Evolutionary conservation across 2,329 filamentous ascomycete genomes (phyloP).

Genomic region (Seiridium unicorne): DNA sequence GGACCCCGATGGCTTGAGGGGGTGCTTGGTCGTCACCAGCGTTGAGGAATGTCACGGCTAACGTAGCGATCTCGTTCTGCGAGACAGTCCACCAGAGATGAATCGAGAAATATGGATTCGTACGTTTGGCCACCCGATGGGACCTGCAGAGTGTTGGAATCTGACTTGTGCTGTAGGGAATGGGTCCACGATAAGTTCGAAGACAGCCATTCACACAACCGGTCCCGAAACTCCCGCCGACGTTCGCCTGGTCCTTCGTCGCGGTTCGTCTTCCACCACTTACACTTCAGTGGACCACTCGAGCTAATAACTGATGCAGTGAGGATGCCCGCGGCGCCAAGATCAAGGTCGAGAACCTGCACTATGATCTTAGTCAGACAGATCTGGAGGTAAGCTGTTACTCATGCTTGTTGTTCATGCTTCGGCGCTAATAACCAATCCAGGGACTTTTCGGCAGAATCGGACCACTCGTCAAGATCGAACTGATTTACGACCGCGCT

Average conservation of each 20-base stretch:
- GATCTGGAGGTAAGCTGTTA: constrained; percentile 67
- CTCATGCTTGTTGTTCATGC: not conserved
- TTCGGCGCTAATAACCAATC: constrained; percentile 20
- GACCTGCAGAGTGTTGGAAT: constrained; percentile 14
- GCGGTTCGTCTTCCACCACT: not conserved
- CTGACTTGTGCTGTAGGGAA: constrained; percentile 49
- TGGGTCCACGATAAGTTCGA: constrained; percentile 94
- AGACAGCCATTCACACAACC: constrained; percentile 49
- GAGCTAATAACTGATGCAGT: not conserved
- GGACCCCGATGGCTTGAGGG: constrained; percentile 6
- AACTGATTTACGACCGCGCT: constrained; percentile 80
- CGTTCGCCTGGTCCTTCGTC: constrained; percentile 35
- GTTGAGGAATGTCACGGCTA: constrained; percentile 32
- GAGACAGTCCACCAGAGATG: constrained; percentile 53
- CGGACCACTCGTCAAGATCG: constrained; percentile 66
- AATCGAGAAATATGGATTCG: constrained; percentile 68
- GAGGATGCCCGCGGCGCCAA: constrained; percentile 62
- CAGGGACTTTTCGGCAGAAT: constrained; percentile 81
- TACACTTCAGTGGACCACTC: not conserved
- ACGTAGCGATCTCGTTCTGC: constrained; percentile 48
- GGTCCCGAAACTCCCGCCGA: constrained; percentile 16
- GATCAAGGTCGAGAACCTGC: constrained; percentile 83
- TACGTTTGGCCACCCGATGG: constrained; percentile 36
- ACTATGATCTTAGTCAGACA: constrained; percentile 85
- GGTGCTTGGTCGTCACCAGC: not conserved